Percentiles rank a stretch among this genome's conserved stretches.
Conservation (phyloP, 306 rosid species). For the Lathyrus aphaca region DNA sequence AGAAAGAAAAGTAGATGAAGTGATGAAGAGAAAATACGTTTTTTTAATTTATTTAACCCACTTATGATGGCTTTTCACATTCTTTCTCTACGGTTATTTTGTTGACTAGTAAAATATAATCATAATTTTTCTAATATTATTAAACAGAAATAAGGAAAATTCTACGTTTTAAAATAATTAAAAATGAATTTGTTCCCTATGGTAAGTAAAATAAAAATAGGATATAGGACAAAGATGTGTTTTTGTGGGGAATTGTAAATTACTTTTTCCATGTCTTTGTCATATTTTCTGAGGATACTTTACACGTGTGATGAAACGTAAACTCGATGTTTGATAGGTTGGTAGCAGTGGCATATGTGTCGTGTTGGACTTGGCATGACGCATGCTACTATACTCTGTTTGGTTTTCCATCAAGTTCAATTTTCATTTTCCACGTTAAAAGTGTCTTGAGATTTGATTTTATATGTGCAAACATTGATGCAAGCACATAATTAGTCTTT, state of each 20-base stretch:
- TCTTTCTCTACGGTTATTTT: background rate
- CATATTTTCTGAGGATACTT: background rate
- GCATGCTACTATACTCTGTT: background rate
- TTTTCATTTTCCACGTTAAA: too few species aligned
- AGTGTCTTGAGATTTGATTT: too few species aligned
- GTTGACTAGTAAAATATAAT: too few species aligned
- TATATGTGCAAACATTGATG: too few species aligned
- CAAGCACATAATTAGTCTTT: too few species aligned
- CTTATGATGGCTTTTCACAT: conserved; percentile 1
- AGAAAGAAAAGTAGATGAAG: background rate
- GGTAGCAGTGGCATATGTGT: background rate
- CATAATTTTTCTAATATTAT: too few species aligned
- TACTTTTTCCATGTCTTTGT: background rate
- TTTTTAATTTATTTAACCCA: background rate
- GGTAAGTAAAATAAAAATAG: too few species aligned
- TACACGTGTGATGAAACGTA: conserved; percentile 32
- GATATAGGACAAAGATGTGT: background rate
- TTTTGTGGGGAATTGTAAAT: background rate
- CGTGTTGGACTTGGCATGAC: conserved; percentile 6
- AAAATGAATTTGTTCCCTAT: too few species aligned
- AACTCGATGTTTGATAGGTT: background rate
- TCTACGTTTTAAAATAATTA: too few species aligned
- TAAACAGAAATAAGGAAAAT: too few species aligned
- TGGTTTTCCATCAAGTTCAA: too few species aligned
- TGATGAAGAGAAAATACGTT: background rate